Evolutionary conservation across 768 basidiomycete genomes (phyloP).

Genomic region (Phlebiopsis flavidoalba): DNA sequence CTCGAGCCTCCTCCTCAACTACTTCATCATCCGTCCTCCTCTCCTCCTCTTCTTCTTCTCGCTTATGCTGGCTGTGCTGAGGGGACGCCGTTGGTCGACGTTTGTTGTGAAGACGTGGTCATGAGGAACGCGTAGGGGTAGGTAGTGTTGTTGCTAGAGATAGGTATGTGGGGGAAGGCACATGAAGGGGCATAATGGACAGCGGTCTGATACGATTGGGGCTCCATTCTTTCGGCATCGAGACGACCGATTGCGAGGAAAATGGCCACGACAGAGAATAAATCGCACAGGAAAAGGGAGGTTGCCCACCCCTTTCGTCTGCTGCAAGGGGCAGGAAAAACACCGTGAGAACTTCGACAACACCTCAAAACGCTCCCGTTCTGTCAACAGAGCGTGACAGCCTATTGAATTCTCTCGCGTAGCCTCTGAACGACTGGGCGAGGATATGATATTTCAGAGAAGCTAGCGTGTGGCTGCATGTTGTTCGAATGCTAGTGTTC

Average conservation of each 20-base stretch:
- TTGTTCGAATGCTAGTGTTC: neutral
- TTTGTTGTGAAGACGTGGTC: slow-evolving; percentile 16
- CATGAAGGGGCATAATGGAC: slow-evolving; percentile 73
- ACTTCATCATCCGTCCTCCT: slow-evolving; percentile 74
- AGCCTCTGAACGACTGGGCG: neutral
- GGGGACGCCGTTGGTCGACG: slow-evolving; percentile 8
- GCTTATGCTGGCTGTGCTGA: slow-evolving; percentile 26
- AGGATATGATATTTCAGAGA: neutral
- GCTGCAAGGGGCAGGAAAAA: slow-evolving; percentile 6
- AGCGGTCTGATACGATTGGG: slow-evolving; percentile 78
- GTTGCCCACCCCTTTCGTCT: slow-evolving; percentile 3
- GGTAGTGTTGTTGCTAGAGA: slow-evolving; percentile 23
- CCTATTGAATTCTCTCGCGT: neutral
- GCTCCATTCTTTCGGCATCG: slow-evolving; percentile 48
- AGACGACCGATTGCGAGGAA: slow-evolving; percentile 9
- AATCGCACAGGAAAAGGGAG: slow-evolving; percentile 6
- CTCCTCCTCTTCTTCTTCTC: slow-evolving; percentile 56
- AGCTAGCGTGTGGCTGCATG: neutral
- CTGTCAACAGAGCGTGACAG: neutral
- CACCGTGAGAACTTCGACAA: slow-evolving; percentile 8
- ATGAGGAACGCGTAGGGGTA: slow-evolving; percentile 24
- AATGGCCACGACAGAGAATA: slow-evolving; percentile 12
- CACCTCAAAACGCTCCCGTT: neutral
- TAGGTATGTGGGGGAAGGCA: slow-evolving; percentile 32
- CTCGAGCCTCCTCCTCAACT: slow-evolving; percentile 62